phyloP scores from a whole-genome alignment of 2,329 filamentous ascomycete genomes.

The Penicillium decumbens region DNA sequence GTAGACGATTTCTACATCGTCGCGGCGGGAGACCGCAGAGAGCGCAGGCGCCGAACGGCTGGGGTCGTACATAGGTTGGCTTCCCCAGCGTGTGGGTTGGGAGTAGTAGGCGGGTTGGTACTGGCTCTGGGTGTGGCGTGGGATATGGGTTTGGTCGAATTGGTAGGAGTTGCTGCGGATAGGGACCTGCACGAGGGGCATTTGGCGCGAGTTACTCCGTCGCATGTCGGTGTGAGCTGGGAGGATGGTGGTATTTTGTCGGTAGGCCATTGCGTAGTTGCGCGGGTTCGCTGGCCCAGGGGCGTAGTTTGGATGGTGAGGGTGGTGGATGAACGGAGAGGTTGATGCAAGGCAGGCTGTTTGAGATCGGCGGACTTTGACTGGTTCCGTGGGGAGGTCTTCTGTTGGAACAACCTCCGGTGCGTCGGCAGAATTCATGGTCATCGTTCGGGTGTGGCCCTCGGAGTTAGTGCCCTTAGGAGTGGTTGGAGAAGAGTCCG shows the following conservation, averaged over 20 bases:
- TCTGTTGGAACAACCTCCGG: slow-evolving; percentile 30
- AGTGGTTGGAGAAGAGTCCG: neutral
- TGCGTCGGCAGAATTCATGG: slow-evolving; percentile 34
- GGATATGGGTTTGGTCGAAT: slow-evolving; percentile 23
- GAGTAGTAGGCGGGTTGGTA: slow-evolving; percentile 20
- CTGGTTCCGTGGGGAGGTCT: slow-evolving; percentile 11
- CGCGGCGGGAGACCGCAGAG: slow-evolving; percentile 20
- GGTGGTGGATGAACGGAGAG: slow-evolving; percentile 23
- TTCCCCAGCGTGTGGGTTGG: slow-evolving; percentile 19
- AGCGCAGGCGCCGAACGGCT: slow-evolving; percentile 19
- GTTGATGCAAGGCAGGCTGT: slow-evolving; percentile 13
- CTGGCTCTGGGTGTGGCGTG: slow-evolving; percentile 29
- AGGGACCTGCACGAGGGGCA: slow-evolving; percentile 7
- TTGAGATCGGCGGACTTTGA: slow-evolving; percentile 27
- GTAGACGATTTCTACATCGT: slow-evolving; percentile 34
- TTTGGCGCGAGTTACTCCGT: slow-evolving; percentile 6
- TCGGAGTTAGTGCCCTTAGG: neutral
- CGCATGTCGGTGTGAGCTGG: slow-evolving; percentile 10
- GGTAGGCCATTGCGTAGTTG: slow-evolving; percentile 16
- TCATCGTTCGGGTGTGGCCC: slow-evolving; percentile 24
- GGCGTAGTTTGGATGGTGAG: slow-evolving; percentile 26
- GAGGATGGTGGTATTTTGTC: slow-evolving; percentile 5
- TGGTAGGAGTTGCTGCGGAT: slow-evolving; percentile 23
- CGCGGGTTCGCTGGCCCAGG: slow-evolving; percentile 17
- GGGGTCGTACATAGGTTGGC: slow-evolving; percentile 20